phyloP scores from a whole-genome alignment of 208 protist species.

The Leishmania gerbilli region DNA sequence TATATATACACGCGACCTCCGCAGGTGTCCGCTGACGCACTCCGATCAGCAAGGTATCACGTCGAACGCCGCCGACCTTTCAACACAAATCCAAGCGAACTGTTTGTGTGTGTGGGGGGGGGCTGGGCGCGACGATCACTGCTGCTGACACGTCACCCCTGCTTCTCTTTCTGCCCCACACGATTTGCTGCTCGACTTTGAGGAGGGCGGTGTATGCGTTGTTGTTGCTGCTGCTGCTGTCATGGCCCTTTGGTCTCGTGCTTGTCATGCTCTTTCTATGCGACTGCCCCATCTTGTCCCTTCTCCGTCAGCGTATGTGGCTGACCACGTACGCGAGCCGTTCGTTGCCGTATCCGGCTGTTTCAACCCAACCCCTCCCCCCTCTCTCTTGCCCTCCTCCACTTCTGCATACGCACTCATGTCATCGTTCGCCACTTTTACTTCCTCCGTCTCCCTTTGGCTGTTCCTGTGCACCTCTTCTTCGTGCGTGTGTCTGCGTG shows the following conservation, averaged over 20 bases:
- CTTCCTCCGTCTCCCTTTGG: not conserved
- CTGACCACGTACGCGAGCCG: not conserved
- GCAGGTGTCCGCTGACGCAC: not conserved
- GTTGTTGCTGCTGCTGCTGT: not conserved
- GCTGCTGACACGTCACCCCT: not conserved
- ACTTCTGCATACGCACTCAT: too few relatives aligned
- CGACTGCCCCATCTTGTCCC: not conserved
- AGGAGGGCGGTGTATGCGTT: not conserved
- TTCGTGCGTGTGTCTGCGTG: not conserved
- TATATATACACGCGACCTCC: not conserved
- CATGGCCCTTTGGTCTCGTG: not conserved
- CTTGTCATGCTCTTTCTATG: not conserved
- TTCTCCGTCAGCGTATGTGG: not conserved
- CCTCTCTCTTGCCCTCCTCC: not conserved
- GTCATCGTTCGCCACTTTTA: not conserved
- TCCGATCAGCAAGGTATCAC: not conserved
- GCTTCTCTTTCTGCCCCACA: not conserved
- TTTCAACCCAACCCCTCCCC: too few relatives aligned
- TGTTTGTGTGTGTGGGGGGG: too few relatives aligned
- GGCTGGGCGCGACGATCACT: not conserved
- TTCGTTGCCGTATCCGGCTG: not conserved
- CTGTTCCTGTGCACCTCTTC: not conserved
- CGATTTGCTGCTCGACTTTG: not conserved
- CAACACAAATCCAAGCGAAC: too few relatives aligned
- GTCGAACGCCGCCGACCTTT: not conserved